Evolutionary conservation across 1,284 basidiomycete genomes (phyloP).

Genomic region (Malassezia equina): DNA sequence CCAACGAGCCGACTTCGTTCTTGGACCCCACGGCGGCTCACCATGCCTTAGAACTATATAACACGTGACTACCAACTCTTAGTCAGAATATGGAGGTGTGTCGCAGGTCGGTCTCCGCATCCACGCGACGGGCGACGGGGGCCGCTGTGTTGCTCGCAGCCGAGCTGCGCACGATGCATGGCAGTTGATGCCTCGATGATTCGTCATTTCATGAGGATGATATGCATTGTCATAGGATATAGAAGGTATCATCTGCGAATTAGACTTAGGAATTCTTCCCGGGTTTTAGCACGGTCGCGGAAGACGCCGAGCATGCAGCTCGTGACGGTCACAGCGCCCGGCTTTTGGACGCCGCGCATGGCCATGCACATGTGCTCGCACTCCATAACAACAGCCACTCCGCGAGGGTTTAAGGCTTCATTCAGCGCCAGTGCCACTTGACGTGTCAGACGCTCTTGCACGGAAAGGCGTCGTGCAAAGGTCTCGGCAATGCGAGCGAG

Average conservation of each 20-base stretch:
- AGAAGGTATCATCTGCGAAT: conserved; percentile 25
- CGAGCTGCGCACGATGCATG: not conserved
- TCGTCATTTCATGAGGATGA: not conserved
- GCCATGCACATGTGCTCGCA: conserved; percentile 96
- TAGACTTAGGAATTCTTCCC: conserved; percentile 62
- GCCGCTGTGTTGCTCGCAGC: not conserved
- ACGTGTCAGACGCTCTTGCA: conserved; percentile 93
- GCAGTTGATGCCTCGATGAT: conserved; percentile 4
- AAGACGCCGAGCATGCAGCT: conserved; percentile 99
- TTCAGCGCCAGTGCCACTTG: conserved; percentile 95
- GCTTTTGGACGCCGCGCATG: conserved; percentile 98
- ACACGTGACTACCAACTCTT: conserved; percentile 10
- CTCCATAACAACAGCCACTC: conserved; percentile 79
- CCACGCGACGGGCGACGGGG: not conserved
- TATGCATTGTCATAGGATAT: not conserved
- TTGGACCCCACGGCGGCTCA: not conserved
- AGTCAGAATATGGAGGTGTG: not conserved
- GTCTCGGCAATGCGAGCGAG: conserved; percentile 95
- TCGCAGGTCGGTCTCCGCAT: not conserved
- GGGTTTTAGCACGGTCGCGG: conserved; percentile 88
- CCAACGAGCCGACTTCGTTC: not conserved
- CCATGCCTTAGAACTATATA: conserved; percentile 14
- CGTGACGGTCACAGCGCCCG: conserved; percentile 85
- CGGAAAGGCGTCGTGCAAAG: conserved; percentile 85
- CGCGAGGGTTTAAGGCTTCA: conserved; percentile 89